Evolutionary conservation across 2,329 filamentous ascomycete genomes (phyloP).

Genomic region (Teratosphaeria pseudoeucalypti): DNA sequence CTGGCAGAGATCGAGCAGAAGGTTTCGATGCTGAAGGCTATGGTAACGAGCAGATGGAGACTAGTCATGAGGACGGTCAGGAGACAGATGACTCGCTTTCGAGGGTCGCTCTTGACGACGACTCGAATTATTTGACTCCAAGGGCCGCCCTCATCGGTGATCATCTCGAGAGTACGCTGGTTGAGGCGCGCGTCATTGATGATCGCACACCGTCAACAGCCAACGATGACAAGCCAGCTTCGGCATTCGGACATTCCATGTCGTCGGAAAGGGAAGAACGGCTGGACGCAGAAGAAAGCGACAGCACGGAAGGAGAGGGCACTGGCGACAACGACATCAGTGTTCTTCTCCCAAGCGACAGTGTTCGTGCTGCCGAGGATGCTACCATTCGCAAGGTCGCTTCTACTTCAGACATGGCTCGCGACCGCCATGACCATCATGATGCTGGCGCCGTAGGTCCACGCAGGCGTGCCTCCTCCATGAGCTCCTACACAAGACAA

Average conservation of each 20-base stretch:
- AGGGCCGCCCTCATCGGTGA: background rate
- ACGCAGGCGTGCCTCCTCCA: constrained; percentile 4
- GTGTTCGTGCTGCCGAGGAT: background rate
- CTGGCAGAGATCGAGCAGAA: background rate
- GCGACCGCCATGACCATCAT: background rate
- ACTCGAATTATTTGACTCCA: background rate
- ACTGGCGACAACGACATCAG: background rate
- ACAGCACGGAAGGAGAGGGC: background rate
- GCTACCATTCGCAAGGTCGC: background rate
- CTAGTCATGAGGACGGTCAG: background rate
- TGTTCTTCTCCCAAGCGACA: background rate
- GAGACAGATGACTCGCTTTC: background rate
- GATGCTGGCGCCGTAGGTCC: background rate
- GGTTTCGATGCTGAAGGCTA: background rate
- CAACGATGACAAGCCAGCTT: background rate
- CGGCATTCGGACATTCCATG: background rate
- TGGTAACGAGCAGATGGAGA: background rate
- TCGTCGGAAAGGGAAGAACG: background rate
- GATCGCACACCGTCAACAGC: background rate
- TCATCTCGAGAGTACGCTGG: background rate
- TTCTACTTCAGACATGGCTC: background rate
- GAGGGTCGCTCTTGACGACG: background rate
- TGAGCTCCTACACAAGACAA: constrained; percentile 3
- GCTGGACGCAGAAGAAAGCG: background rate
- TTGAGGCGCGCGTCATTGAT: background rate